These are phyloP conservation scores for Fusarium torulosum DNA, from an alignment of 2,329 filamentous ascomycete genomes.

Conservation along the genomic window DNA sequence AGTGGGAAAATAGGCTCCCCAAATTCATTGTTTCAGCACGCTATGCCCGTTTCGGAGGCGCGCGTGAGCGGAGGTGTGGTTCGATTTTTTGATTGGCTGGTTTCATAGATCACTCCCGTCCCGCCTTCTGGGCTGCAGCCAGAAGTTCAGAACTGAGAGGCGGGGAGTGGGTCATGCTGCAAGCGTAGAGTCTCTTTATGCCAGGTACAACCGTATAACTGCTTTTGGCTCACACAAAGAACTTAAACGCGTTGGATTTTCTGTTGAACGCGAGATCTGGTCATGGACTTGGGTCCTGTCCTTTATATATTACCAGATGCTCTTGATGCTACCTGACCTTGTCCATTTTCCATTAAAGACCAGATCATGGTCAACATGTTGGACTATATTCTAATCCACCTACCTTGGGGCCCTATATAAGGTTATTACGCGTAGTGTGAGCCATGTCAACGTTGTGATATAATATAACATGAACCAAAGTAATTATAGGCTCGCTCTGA, in stretches of 20 bases:
- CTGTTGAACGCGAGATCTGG: not conserved
- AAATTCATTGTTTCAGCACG: constrained; percentile 18
- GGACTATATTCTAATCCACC: too few relatives aligned
- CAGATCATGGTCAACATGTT: not conserved
- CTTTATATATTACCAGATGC: not conserved
- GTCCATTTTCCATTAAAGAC: not conserved
- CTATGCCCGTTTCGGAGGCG: constrained; percentile 34
- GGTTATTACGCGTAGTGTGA: not conserved
- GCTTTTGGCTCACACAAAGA: not conserved
- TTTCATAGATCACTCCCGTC: constrained; percentile 32
- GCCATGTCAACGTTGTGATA: not conserved
- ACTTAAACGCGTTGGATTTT: not conserved
- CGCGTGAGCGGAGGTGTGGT: constrained; percentile 23
- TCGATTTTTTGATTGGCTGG: constrained; percentile 42
- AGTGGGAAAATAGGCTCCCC: constrained; percentile 43
- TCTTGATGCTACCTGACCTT: not conserved
- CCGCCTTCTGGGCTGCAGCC: constrained; percentile 5
- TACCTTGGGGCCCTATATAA: not conserved
- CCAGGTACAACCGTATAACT: not conserved
- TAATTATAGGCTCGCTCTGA: not conserved
- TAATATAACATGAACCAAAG: not conserved
- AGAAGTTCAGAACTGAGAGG: constrained; percentile 14
- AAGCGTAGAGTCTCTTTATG: constrained; percentile 2
- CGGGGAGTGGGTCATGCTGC: constrained; percentile 13
- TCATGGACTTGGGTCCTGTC: not conserved